These are phyloP conservation scores for Citrus maxima DNA, from an alignment of 345 rosid species.

Conservation along the genomic window DNA sequence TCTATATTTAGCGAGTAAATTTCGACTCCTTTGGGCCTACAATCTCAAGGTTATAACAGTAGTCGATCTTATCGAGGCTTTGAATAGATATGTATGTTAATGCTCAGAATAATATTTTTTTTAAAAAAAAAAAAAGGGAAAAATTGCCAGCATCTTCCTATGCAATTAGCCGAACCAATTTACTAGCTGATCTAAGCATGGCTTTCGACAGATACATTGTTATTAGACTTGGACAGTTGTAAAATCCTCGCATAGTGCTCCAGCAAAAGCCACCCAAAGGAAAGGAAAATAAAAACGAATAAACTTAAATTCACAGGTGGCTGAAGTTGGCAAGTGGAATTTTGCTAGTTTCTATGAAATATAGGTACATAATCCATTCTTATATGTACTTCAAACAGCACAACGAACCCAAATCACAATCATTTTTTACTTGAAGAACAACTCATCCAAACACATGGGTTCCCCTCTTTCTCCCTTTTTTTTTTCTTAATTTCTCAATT, in stretches of 20 bases:
- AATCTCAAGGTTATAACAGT: not conserved
- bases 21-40: too few species aligned
- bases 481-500: not conserved
- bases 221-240: not conserved
- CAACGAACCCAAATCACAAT: constrained; percentile 1
- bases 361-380: not conserved
- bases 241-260: not conserved
- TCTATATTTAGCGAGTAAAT: not conserved
- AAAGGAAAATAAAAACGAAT: not conserved
- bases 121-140: too few species aligned
- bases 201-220: not conserved
- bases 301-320: not conserved
- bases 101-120: too few species aligned
- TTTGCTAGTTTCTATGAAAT: constrained; percentile 7
- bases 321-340: not conserved
- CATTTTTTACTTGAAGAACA: not conserved
- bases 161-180: not conserved
- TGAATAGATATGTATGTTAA: not conserved
- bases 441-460: constrained; percentile 12
- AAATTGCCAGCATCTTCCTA: not conserved
- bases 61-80: not conserved
- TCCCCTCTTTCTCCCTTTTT: not conserved
- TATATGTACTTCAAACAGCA: constrained; percentile 5
- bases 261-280: not conserved
- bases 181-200: not conserved